phyloP scores from a whole-genome alignment of 2,329 filamentous ascomycete genomes.

The Ophiosphaerella herpotricha region DNA sequence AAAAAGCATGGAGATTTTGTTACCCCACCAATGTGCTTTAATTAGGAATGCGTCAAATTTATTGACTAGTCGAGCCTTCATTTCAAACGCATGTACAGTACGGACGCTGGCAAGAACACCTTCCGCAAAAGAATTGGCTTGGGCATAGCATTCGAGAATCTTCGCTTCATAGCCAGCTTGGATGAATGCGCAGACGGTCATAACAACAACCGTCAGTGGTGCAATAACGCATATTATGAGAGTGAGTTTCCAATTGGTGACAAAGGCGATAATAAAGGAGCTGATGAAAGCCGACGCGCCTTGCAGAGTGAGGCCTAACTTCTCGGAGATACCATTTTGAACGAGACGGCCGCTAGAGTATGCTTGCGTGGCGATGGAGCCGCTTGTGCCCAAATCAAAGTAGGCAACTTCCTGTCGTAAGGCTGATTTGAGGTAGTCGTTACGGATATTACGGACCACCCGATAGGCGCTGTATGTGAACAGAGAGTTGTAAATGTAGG shows the following conservation, averaged over 20 bases:
- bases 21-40: slow-evolving; percentile 54
- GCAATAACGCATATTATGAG: slow-evolving; percentile 60
- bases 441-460: slow-evolving; percentile 13
- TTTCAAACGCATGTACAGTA: slow-evolving; percentile 64
- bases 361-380: slow-evolving; percentile 21
- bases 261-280: slow-evolving; percentile 89
- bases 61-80: slow-evolving; percentile 59
- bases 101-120: slow-evolving; percentile 14
- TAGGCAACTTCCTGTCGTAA: slow-evolving; percentile 36
- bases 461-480: slow-evolving; percentile 14
- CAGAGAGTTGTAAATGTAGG: slow-evolving; percentile 17
- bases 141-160: slow-evolving; percentile 6
- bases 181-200: slow-evolving; percentile 29
- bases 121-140: slow-evolving; percentile 10
- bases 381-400: slow-evolving; percentile 22
- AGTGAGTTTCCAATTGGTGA: slow-evolving; percentile 90
- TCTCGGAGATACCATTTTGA: slow-evolving; percentile 27
- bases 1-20: slow-evolving; percentile 61
- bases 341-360: slow-evolving; percentile 19
- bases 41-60: slow-evolving; percentile 60
- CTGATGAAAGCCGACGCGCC: slow-evolving; percentile 63
- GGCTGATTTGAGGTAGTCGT: slow-evolving; percentile 13
- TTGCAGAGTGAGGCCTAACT: slow-evolving; percentile 50
- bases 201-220: slow-evolving; percentile 25
- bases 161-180: slow-evolving; percentile 13